Conservation (phyloP, 2,329 filamentous ascomycete species). For the Neodidymelliopsis sp. region DNA sequence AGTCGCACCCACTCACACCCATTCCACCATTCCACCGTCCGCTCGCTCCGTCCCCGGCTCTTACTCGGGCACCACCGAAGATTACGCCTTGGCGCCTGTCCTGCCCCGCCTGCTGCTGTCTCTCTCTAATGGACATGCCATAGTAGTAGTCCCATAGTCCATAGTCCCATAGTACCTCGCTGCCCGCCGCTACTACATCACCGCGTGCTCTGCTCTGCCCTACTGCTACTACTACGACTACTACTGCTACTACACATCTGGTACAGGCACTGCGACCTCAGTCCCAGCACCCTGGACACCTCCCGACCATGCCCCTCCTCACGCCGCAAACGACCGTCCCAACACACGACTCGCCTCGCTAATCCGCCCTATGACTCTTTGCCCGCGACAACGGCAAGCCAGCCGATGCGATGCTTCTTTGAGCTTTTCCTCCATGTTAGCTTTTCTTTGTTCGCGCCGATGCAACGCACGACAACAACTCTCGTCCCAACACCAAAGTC, state of each 20-base stretch:
- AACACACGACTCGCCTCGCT: constrained; percentile 20
- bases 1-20: constrained; percentile 12
- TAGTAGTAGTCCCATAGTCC: too few species aligned
- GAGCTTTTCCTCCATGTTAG: constrained; percentile 7
- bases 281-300: constrained; percentile 12
- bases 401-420: constrained; percentile 20
- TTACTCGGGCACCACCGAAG: constrained; percentile 17
- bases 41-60: constrained; percentile 23
- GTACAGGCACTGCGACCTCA: constrained; percentile 10
- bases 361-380: constrained; percentile 30
- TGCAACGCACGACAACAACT: constrained; percentile 13
- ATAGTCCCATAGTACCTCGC: not conserved
- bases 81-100: constrained; percentile 16
- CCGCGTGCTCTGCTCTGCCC: not conserved
- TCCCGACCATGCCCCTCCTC: constrained; percentile 6
- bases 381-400: constrained; percentile 26
- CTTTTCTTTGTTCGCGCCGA: constrained; percentile 17
- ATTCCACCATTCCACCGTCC: constrained; percentile 3
- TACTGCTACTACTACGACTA: too few species aligned
- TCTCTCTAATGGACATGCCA: constrained; percentile 15
- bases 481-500: constrained; percentile 1
- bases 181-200: not conserved
- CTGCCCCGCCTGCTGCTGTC: constrained; percentile 7
- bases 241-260: too few species aligned
- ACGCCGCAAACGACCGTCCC: constrained; percentile 31